Base-by-base conservation (phyloP, 768 basidiomycete species). In the Asterophora parasitica region DNA sequence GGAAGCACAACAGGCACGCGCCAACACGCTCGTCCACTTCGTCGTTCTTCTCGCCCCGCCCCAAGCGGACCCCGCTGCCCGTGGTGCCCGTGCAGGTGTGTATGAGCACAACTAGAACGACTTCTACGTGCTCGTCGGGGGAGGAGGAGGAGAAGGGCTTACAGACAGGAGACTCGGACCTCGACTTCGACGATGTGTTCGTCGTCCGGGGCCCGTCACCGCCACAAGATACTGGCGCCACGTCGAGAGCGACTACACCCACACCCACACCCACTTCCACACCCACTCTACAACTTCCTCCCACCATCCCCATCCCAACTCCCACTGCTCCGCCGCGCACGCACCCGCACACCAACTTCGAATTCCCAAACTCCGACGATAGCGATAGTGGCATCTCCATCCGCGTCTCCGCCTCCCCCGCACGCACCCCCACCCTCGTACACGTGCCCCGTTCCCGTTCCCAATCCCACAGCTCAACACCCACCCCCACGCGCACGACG, bases 1-100 rank as follows among this genome's bases (percentile, higher is more conserved):
- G n/a, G n/a, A n/a, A n/a, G n/a, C n/a, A n/a, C n/a, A n/a, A 23
- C 27, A 26, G 37, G 30, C 26, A 27, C 17, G 33, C 38, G 8
- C n/a, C 34, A 9, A 17, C 12, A 8, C 39, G 30, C 15, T 51
- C 53, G 27, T 46, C 44, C 12, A 33, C 43, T 3, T 34, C 32
- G 5, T 37, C 42, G 4, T 48, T 51, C 40, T 51, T 48, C 47
- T 51, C 50, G 20, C 50, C 53, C 2, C 39, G 36, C 10, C 46
- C 46, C 12, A 48, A 55, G 30, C 46, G 47, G 4, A 39, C 28
- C 1, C 37, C 42, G 12, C 30, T 46, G 4, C 35, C 47, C 6
- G 12, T 40, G 4, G 26, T 46, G 4, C 35, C 47, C 6, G 12
- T 40, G 4, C 13, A 11, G 26, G 39, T 40, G 2, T 7, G 28